Conservation (phyloP, 768 basidiomycete species). For the Mycena metata region DNA sequence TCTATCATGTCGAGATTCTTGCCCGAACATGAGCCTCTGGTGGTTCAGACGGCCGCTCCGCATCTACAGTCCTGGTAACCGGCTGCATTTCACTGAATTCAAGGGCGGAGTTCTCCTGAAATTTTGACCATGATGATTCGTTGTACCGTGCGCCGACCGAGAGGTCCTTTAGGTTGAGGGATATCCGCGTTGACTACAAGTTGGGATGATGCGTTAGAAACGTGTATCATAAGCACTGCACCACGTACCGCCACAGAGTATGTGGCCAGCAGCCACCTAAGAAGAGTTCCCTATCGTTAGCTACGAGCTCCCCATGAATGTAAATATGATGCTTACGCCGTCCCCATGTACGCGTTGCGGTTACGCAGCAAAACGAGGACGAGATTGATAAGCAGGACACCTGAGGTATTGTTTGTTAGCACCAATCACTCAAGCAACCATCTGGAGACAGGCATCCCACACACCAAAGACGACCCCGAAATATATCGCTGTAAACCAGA, state of each 20-base stretch:
- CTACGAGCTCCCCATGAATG: conserved; percentile 12
- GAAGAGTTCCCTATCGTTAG: conserved; percentile 11
- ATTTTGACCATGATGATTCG: conserved; percentile 22
- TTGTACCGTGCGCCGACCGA: conserved; percentile 13
- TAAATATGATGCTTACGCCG: conserved; percentile 18
- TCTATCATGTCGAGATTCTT: conserved; percentile 18
- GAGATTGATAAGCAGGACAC: conserved; percentile 18
- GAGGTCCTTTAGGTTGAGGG: conserved; percentile 20
- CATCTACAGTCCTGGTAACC: conserved; percentile 21
- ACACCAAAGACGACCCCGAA: conserved; percentile 16
- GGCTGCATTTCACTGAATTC: conserved; percentile 15
- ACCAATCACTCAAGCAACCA: conserved; percentile 10
- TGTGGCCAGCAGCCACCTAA: conserved; percentile 20
- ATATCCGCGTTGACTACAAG: conserved; percentile 25
- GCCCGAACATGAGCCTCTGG: conserved; percentile 18
- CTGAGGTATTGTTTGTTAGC: conserved; percentile 17
- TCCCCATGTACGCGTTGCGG: conserved; percentile 17
- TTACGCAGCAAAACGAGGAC: conserved; percentile 14
- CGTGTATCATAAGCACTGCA: conserved; percentile 3
- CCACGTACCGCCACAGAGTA: conserved; percentile 24
- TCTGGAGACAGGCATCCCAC: conserved; percentile 1
- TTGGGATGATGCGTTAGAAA: conserved; percentile 15
- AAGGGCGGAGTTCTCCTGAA: conserved; percentile 15
- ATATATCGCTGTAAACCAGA: conserved; percentile 16
- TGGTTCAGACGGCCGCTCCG: conserved; percentile 10